Base-by-base conservation (phyloP, 495 filamentous ascomycete species). In the Aspergillus bertholletiae region DNA sequence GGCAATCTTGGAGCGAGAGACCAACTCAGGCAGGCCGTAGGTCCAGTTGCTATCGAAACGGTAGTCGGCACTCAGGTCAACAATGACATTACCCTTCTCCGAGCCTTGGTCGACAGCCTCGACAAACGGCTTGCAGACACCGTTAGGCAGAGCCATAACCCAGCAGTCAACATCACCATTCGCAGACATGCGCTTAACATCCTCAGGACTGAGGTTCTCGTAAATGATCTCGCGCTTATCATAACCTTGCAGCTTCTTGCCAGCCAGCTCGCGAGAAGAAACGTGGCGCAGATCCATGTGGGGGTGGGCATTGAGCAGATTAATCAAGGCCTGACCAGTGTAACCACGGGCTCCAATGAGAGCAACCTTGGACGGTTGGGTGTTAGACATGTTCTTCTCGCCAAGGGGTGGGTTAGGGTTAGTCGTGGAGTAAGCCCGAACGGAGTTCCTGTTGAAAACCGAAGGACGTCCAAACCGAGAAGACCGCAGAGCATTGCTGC, bases 341-440 rank as follows among this genome's bases (percentile, higher is more conserved):
- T 96, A 98, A 26, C 94, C 94, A 67, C 94, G 88, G 51, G 94
- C 94, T 40, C 94, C 94, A 48, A 98, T 96, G 34, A 98, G 81
- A 37, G 90, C 94, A 32, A 98, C 86, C 63, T 85, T 87, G 28
- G 92, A 85, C 30, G 90, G 90, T 56, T 82, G 82, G 32, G 79
- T 76, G 69, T 94, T 97, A 48, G 89, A 92, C 46, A 83, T 86
- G 71, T 97, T 96, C 74, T 90, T 89, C 72, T 87, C 85, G 44
- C 94, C 94, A n/a, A 91, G 84, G n/a, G 93, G 94, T 20, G 93
- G 93, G 75, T 97, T 97, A 3, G 94, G 92, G 77, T 98, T 97
- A 20, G 92, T 97, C 46, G 88, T 89, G 28, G 87, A 84, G 58
- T 77, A 80, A 34, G 73, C 70, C 49, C 77, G 71, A 48, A 63